These are phyloP conservation scores for Candida pseudocylindracea DNA, from an alignment of 1,139 yeast species.

Conservation along the genomic window DNA sequence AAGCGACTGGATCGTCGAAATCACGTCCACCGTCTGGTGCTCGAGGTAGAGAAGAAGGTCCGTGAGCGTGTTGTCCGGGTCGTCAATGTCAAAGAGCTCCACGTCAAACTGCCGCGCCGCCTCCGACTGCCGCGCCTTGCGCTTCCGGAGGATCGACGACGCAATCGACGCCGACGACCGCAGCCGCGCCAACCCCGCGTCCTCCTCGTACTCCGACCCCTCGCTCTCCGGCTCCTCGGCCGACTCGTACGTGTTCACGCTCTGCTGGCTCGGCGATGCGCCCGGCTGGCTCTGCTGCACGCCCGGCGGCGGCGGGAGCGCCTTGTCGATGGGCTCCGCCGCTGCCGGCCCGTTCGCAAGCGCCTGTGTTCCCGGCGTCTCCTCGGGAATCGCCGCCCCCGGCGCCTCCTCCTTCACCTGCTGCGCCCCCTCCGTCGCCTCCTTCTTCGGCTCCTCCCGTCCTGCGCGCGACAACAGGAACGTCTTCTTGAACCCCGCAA, in stretches of 20 bases:
- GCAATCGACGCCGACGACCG: too few species aligned
- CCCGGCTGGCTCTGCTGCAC: neutral
- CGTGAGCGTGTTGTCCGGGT: constrained; percentile 73
- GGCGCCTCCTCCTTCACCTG: constrained; percentile 2
- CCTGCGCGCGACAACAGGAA: too few species aligned
- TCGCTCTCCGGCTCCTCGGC: neutral
- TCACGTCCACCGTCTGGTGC: constrained; percentile 85
- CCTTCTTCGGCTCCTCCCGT: neutral
- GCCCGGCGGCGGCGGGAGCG: too few species aligned
- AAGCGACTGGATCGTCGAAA: constrained; percentile 69
- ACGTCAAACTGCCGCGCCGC: constrained; percentile 41
- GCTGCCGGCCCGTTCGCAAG: too few species aligned
- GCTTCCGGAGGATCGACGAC: too few species aligned
- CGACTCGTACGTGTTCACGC: neutral
- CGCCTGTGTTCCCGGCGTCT: constrained; percentile 25
- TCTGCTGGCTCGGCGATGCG: neutral
- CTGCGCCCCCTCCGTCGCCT: constrained; percentile 2
- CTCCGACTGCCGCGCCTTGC: constrained; percentile 16
- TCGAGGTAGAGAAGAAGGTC: constrained; percentile 74
- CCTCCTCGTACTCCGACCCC: neutral
- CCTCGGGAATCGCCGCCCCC: constrained; percentile 5
- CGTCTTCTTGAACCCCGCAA: too few species aligned
- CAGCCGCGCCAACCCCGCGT: neutral
- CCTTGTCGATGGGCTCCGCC: too few species aligned
- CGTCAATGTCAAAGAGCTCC: constrained; percentile 56